A percentile compares a stretch with the other conserved stretches of the same genome.
These are phyloP conservation scores for Vaccinium corymbosum DNA, from an alignment of 148 eudicot genomes.

Conservation along the genomic window DNA sequence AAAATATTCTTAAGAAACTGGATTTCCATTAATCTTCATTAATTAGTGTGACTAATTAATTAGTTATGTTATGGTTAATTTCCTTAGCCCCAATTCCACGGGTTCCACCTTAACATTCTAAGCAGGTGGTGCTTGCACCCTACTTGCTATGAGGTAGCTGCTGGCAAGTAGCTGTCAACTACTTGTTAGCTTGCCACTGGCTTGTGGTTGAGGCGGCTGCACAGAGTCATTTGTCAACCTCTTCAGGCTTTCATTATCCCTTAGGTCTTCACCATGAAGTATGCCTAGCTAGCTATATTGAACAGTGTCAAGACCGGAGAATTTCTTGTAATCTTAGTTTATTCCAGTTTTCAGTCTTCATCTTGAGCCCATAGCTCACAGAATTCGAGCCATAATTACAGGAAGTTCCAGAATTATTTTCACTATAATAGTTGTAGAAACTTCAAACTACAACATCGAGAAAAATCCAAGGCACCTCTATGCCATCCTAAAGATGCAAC, in stretches of 20 bases:
- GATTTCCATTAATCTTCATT: background rate
- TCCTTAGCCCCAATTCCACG: background rate
- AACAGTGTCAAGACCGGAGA: background rate
- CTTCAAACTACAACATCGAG: background rate
- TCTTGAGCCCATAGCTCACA: background rate
- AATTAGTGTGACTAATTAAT: background rate
- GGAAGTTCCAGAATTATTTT: background rate
- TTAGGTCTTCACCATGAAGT: background rate
- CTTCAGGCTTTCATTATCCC: background rate
- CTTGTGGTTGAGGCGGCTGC: background rate
- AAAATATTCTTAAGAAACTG: background rate
- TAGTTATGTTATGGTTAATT: background rate
- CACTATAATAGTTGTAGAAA: background rate
- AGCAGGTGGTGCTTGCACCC: background rate
- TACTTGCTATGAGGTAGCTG: background rate
- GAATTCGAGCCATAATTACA: background rate
- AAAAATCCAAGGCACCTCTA: background rate
- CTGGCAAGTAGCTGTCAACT: background rate
- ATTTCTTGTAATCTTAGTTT: background rate
- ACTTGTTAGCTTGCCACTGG: background rate
- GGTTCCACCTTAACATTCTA: background rate
- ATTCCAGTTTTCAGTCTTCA: background rate
- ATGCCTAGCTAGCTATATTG: background rate
- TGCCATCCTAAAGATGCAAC: background rate
- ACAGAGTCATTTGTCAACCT: background rate